Evolutionary conservation across 176 grass and related monocot species (phyloP), one percentile per base, ranked within the genome.

Genomic region (Bothriochloa decipiens): DNA sequence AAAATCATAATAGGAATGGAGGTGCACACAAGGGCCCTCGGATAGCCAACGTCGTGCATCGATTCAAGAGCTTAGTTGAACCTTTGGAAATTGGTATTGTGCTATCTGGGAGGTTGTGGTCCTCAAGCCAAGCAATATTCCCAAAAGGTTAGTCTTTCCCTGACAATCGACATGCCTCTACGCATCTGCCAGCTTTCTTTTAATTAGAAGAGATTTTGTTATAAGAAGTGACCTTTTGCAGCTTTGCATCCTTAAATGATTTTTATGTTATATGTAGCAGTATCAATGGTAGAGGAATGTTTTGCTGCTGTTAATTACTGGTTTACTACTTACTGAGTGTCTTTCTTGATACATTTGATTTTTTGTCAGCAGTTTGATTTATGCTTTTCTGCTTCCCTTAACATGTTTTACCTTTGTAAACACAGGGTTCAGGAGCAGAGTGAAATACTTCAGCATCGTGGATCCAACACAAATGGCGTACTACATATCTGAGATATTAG

Each of bases 381-480:
- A n/a, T 76, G 11, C 83, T 86, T 85, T 46, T 13, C 11, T 46
- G 4, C 27, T 36, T 68, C 68, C 52, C 17, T 80, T 84, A 46
- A 13, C 68, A 74, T 89, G 45, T 17, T 35, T 35, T 76, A 33
- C 12, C 79, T 87, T 71, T 40, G 86, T 82, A 57, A 86, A 78
- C 82, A 77, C 86, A 97, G 95, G 95, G 80, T 97, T 86, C 68
- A 97, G 52, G 89, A 97, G 95, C 87, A 92, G 95, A 92, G 95
- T 93, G 70, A 91, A 91, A 76, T 95, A 93, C 67, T 91, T 63
- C 22, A 97, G 92, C 40, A 77, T 95, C 57, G 58, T 95, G 58
- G 91, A 95, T 90, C 92, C 95, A 79, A 85, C 65, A 40, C 84
- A 95, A 87, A 91, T 88, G 92, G 85, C 86, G 66, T 90, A 91